These are phyloP conservation scores for Gynochthodes officinalis DNA, from an alignment of 257 asterid species.

Conservation along the genomic window DNA sequence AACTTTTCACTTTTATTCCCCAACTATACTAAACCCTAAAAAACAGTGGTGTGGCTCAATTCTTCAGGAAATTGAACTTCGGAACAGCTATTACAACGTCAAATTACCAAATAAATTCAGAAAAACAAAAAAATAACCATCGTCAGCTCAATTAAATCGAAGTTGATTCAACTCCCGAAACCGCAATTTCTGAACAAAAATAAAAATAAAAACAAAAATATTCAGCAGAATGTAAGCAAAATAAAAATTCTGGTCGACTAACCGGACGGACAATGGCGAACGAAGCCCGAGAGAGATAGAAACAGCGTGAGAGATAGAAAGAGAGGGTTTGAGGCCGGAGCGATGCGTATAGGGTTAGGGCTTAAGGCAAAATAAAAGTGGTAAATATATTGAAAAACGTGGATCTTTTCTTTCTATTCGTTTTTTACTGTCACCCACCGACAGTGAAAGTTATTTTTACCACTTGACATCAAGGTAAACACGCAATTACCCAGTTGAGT, in stretches of 20 bases:
- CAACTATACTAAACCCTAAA: not conserved
- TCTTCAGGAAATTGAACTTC: not conserved
- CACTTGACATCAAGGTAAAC: not conserved
- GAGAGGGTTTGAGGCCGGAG: not conserved
- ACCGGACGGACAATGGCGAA: not conserved
- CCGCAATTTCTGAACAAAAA: not conserved
- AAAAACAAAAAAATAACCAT: too few species aligned
- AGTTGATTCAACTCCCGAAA: not conserved
- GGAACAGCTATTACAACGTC: not conserved
- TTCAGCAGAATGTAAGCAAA: not conserved
- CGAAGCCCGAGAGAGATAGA: conserved; percentile 2
- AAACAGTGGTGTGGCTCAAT: too few species aligned
- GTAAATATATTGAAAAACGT: not conserved
- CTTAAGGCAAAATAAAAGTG: not conserved
- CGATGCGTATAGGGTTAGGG: conserved; percentile 5
- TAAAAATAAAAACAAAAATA: not conserved
- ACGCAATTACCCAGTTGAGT: not conserved
- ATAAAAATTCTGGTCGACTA: not conserved
- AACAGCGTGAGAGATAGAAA: not conserved
- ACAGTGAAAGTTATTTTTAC: too few species aligned
- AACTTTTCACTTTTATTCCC: not conserved
- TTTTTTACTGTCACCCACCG: too few species aligned
- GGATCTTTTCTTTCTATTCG: not conserved
- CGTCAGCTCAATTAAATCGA: not conserved
- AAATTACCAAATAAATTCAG: not conserved